Evolutionary conservation across 148 eudicot species (phyloP), one percentile per base, ranked within the genome.

Genomic region (Silene uniflora): DNA sequence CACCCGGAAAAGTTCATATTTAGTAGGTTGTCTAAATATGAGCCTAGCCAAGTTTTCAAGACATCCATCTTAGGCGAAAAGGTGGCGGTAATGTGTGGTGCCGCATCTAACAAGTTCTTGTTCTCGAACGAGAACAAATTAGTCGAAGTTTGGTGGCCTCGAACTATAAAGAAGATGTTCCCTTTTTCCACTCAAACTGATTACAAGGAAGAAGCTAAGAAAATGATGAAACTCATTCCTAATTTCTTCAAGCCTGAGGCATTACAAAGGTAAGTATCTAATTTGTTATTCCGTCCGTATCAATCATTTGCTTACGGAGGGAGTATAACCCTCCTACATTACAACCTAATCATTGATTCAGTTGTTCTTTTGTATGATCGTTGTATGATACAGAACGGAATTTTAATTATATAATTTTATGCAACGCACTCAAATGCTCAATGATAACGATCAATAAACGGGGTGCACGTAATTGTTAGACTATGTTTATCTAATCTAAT

Each of bases 71-170:
- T 84, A 2, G 79, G 84, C 1, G 84, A 80, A 42, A 69, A 66
- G 6, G 71, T 69, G 6, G 81, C 63, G 0, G 72, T 84, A 9
- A 17, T 84, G 46, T 80, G 86, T 27, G 79, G 86, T 2, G 73
- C 86, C 0, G 17, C 73, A 0, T 79, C 75, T 21, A 77, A 80
- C 81, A 84, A 81, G 82, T 84, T 84, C 44, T 69, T 84, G 54
- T 84, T 47, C 77, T 77, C 84, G 1, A 80, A 81, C 11, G 86
- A 84, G 77, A 72, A 44, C 6, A 84, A 75, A 46, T 25, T 77
- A 5, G 86, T 84, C 0, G 75, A 62, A 24, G 52, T 79, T 4
- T 84, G 86, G 84, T 84, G 81, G 84, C 86, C 86, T 19, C 70
- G 22, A 1, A 39, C 84, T 0, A 72, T 84, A 7, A 55, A 78